Evolutionary conservation across 148 eudicot species (phyloP).

Genomic region (Diospyros kaki): DNA sequence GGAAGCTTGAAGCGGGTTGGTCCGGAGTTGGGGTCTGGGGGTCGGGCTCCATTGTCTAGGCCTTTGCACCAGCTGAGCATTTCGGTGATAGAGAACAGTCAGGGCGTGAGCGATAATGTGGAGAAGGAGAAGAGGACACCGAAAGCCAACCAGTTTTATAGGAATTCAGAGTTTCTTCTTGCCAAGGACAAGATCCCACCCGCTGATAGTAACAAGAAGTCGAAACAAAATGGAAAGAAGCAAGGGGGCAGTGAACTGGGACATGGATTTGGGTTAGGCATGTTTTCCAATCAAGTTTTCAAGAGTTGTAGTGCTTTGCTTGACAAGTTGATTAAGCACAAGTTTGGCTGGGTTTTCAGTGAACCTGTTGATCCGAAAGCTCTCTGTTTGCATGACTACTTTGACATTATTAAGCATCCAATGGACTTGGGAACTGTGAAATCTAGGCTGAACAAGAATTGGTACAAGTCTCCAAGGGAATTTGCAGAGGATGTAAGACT

Average conservation of each 20-base stretch:
- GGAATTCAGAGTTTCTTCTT: conserved; percentile 57
- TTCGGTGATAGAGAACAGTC: conserved; percentile 48
- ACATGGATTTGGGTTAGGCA: conserved; percentile 35
- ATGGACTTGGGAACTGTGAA: conserved; percentile 98
- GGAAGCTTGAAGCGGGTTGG: conserved; percentile 43
- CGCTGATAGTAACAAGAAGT: conserved; percentile 58
- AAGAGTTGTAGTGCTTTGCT: conserved; percentile 64
- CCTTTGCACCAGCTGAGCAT: conserved; percentile 50
- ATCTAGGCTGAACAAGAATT: conserved; percentile 57
- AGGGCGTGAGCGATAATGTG: conserved; percentile 35
- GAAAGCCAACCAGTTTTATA: conserved; percentile 60
- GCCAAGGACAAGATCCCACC: conserved; percentile 66
- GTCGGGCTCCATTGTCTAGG: conserved; percentile 37
- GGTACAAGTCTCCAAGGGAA: conserved; percentile 76
- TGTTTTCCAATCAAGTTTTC: conserved; percentile 44
- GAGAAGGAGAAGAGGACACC: conserved; percentile 80
- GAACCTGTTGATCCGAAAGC: conserved; percentile 73
- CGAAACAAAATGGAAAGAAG: conserved; percentile 52
- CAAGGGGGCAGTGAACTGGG: conserved; percentile 37
- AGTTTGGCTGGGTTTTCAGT: conserved; percentile 89
- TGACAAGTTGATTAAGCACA: conserved; percentile 84
- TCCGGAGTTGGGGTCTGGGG: conserved; percentile 42
- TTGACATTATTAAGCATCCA: conserved; percentile 66
- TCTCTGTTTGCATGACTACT: conserved; percentile 86
- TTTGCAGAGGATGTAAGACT: conserved; percentile 93